These are phyloP conservation scores for Pterocarpus santalinus DNA, from an alignment of 306 rosid genomes.

Conservation along the genomic window DNA sequence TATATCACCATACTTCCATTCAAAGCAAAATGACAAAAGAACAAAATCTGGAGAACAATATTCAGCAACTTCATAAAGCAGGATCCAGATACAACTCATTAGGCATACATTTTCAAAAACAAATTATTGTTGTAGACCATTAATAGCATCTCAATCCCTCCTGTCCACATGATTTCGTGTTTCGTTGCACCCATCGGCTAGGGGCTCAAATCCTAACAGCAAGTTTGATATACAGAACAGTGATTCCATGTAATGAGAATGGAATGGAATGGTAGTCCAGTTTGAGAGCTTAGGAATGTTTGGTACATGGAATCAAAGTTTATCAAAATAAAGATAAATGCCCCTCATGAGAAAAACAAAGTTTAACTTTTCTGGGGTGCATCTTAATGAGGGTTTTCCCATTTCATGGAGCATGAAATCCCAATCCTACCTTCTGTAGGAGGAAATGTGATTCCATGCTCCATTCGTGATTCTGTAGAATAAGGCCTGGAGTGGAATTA, in stretches of 20 bases:
- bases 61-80: slow-evolving; percentile 15
- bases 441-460: slow-evolving; percentile 30
- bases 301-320: slow-evolving; percentile 11
- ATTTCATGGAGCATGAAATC: slow-evolving; percentile 16
- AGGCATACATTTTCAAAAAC: slow-evolving; percentile 23
- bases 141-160: slow-evolving; percentile 33
- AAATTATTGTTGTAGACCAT: slow-evolving; percentile 32
- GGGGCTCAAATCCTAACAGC: slow-evolving; percentile 10
- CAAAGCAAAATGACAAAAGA: slow-evolving; percentile 15
- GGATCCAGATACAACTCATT: background rate
- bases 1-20: slow-evolving; percentile 30
- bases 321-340: background rate
- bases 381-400: background rate
- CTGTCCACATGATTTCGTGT: slow-evolving; percentile 26
- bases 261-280: slow-evolving; percentile 31
- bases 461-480: slow-evolving; percentile 17
- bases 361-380: no score
- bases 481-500: background rate
- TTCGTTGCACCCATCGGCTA: slow-evolving; percentile 35
- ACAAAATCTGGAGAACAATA: slow-evolving; percentile 18
- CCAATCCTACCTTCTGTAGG: slow-evolving; percentile 16
- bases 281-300: slow-evolving; percentile 8
- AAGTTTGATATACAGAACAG: slow-evolving; percentile 24
- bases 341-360: background rate
- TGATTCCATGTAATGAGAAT: slow-evolving; percentile 36